Conservation (phyloP, 1,139 yeast genomes). For the Yamadazyma kanchanaburiensis region DNA sequence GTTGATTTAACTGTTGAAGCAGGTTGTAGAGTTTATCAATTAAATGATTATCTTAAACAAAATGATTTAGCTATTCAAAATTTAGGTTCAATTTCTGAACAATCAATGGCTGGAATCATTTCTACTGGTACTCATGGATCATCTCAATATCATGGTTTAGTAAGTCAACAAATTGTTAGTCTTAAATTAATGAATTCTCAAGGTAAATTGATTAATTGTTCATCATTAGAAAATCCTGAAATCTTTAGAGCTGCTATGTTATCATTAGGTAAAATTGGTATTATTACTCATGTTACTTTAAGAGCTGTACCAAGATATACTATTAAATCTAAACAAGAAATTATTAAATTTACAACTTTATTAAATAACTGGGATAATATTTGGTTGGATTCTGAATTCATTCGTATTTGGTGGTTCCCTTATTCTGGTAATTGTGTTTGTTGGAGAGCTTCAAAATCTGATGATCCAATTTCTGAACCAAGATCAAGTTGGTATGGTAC, state of each 20-base stretch:
- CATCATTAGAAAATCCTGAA: constrained; percentile 63
- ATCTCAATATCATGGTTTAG: constrained; percentile 86
- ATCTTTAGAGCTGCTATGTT: constrained; percentile 81
- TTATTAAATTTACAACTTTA: constrained; percentile 71
- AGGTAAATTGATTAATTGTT: constrained; percentile 71
- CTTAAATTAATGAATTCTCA: constrained; percentile 67
- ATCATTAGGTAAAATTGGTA: constrained; percentile 88
- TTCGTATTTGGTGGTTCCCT: constrained; percentile 98
- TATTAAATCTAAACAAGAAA: constrained; percentile 77
- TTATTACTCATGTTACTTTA: constrained; percentile 83
- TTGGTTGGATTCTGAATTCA: constrained; percentile 90
- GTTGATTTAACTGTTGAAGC: constrained; percentile 94
- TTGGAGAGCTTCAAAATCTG: constrained; percentile 82
- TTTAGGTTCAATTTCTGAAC: constrained; percentile 92
- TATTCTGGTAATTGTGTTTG: constrained; percentile 79
- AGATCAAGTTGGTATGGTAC: constrained; percentile 87
- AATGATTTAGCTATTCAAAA: constrained; percentile 81
- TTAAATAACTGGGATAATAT: constrained; percentile 65
- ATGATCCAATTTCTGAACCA: constrained; percentile 62
- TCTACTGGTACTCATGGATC: constrained; percentile 98
- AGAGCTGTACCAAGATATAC: constrained; percentile 84
- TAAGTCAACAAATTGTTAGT: constrained; percentile 82
- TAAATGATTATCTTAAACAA: constrained; percentile 62
- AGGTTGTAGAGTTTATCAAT: constrained; percentile 77
- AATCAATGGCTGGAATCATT: constrained; percentile 88